Percentiles rank a stretch among this genome's conserved stretches.
Conservation (phyloP, 1,284 basidiomycete species). For the Trametes polyzona region DNA sequence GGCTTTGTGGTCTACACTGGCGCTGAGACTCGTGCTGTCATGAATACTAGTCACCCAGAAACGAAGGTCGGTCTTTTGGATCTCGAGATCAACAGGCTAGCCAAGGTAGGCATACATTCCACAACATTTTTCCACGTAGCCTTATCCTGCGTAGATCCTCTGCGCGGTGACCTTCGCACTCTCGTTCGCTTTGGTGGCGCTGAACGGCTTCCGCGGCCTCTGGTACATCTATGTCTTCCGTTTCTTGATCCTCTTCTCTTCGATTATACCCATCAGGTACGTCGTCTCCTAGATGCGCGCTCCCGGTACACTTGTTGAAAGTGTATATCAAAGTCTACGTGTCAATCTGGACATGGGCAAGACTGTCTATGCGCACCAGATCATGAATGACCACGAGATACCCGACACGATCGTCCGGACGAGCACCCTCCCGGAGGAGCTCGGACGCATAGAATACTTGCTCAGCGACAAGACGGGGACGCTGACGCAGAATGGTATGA, state of each 20-base stretch:
- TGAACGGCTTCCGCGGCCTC: conserved; percentile 94
- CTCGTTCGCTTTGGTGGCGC: conserved; percentile 88
- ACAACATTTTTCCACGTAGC: neutral
- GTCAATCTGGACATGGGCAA: conserved; percentile 99
- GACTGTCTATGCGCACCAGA: conserved; percentile 95
- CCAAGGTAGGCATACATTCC: conserved; percentile 66
- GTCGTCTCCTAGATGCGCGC: conserved; percentile 31
- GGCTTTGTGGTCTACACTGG: conserved; percentile 96
- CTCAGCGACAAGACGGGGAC: conserved; percentile 98
- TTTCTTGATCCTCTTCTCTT: conserved; percentile 97
- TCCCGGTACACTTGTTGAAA: neutral
- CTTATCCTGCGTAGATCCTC: conserved; percentile 69
- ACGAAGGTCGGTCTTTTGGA: conserved; percentile 95
- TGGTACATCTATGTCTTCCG: conserved; percentile 98
- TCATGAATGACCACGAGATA: conserved; percentile 93
- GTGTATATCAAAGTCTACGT: conserved; percentile 66
- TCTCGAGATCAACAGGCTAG: conserved; percentile 92
- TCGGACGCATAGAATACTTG: conserved; percentile 95
- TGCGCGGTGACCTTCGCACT: conserved; percentile 93
- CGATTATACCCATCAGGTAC: conserved; percentile 98
- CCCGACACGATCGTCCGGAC: conserved; percentile 96
- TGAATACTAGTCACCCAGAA: conserved; percentile 97
- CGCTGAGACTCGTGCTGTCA: conserved; percentile 94
- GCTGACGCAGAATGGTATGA: conserved; percentile 91
- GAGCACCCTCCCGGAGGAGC: conserved; percentile 95